Evolutionary conservation across 164 flowering plant genomes (phyloP).

Genomic region (Vitis labrusca): DNA sequence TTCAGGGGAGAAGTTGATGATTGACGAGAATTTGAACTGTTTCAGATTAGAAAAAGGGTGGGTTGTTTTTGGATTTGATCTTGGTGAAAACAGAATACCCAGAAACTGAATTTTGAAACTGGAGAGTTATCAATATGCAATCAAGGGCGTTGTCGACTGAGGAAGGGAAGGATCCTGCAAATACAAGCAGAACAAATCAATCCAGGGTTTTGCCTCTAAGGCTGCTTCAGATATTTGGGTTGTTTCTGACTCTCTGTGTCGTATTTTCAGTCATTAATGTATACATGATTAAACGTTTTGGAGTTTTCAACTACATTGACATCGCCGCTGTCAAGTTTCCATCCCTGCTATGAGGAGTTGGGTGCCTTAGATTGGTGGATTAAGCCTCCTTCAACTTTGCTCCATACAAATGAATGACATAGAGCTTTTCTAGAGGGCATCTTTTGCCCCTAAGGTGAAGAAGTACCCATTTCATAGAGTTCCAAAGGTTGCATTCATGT

Average conservation of each 20-base stretch:
- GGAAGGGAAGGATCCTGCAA: slow-evolving; percentile 38
- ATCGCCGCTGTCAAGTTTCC: slow-evolving; percentile 18
- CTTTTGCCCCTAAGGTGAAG: slow-evolving; percentile 37
- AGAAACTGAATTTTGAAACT: slow-evolving; percentile 11
- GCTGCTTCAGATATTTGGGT: slow-evolving; percentile 16
- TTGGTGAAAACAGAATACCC: background rate
- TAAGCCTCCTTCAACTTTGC: slow-evolving; percentile 36
- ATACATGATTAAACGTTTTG: too few relatives aligned
- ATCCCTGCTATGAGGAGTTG: slow-evolving; percentile 28
- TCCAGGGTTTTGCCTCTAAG: too few relatives aligned
- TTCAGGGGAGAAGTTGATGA: background rate
- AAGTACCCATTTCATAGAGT: slow-evolving; percentile 34
- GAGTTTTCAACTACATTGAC: slow-evolving; percentile 5
- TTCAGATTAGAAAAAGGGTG: background rate
- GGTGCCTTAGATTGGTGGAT: slow-evolving; percentile 35
- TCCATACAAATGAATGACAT: slow-evolving; percentile 49
- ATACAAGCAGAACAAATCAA: too few relatives aligned
- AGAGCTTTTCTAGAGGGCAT: slow-evolving; percentile 56
- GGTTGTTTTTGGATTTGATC: slow-evolving; percentile 2
- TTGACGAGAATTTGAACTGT: too few relatives aligned
- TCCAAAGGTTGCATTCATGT: slow-evolving; percentile 40
- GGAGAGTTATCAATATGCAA: slow-evolving; percentile 18
- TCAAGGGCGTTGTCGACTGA: slow-evolving; percentile 28
- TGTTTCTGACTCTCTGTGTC: background rate
- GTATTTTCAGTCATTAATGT: too few relatives aligned